Evolutionary conservation across 2,329 filamentous ascomycete species (phyloP), one percentile per base, ranked within the genome.

Genomic region (Paecilomyces fulvus): DNA sequence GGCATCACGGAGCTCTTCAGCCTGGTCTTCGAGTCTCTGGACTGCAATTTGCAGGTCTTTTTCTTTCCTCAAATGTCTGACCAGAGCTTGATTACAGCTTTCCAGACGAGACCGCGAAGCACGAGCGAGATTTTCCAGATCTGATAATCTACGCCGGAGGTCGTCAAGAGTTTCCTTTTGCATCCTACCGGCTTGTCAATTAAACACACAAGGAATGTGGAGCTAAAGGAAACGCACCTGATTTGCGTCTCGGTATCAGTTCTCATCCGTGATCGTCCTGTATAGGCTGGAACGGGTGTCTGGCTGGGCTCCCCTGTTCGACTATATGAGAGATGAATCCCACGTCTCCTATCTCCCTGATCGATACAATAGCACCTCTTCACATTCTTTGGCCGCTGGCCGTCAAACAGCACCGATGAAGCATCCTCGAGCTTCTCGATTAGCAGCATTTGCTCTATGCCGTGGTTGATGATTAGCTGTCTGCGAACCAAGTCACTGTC

Each of bases 371-470:
- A 83, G 63, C 89, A 92, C 56, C 84, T 82, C 54, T 78, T 82
- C 10, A 92, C 89, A 60, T 96, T 92, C 12, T 73, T 79, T 0
- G 86, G 84, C n/a, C 76, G 77, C 46, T 75, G 75, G 21, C 77
- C 79, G 54, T 80, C 78, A 58, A 87, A 83, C 81, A 96, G 89
- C 50, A 89, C 81, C 3, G 79, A 74, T 49, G 86, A 79, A 1
- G 87, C 94, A 56, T 89, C 81, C 1, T 79, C 71, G 28, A 88
- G 79, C 30, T 86, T 78, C 55, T 85, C 78, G 55, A 96, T 84
- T 0, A 99, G 78, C 5, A 96, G 83, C 7, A 87, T 84, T 70
- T 96, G 92, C 59, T 99, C 94, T 54, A 96, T 90, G 6, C 77
- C 75, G 63, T 90, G 82, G 59, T 86, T 87, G 68, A 97, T 94